Conservation (phyloP, 2,329 filamentous ascomycete species). For the Cadophora malorum region DNA sequence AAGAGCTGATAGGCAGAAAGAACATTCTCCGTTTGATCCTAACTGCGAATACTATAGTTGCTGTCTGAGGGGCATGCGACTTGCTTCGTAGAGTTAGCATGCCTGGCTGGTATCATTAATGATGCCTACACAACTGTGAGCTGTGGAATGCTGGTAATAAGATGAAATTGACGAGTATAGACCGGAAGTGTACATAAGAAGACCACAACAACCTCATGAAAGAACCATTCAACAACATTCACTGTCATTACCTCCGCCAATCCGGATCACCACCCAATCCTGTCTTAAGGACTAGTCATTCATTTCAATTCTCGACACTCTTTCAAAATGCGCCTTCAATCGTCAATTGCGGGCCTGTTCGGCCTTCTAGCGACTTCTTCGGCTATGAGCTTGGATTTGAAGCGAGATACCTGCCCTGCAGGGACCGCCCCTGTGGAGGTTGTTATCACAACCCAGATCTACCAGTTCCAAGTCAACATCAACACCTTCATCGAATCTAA, state of each 20-base stretch:
- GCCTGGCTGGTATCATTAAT: background rate
- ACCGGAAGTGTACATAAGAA: background rate
- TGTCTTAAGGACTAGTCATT: background rate
- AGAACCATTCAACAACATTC: background rate
- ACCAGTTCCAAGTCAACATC: background rate
- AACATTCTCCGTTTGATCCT: background rate
- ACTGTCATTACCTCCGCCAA: background rate
- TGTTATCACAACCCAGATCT: background rate
- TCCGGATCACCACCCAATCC: background rate
- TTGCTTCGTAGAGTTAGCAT: background rate
- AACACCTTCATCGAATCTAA: background rate
- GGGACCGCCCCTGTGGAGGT: background rate
- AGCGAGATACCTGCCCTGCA: background rate
- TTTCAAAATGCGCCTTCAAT: background rate
- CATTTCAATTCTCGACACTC: background rate
- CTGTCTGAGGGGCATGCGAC: background rate
- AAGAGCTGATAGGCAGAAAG: background rate
- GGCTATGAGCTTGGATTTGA: background rate
- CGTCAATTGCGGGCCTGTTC: background rate
- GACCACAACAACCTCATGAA: background rate
- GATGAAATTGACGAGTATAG: background rate
- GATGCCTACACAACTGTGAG: background rate
- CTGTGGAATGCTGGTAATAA: background rate
- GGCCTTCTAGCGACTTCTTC: background rate
- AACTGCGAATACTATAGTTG: background rate